Conservation (phyloP, 1,284 basidiomycete species). For the Albatrellus sp. region DNA sequence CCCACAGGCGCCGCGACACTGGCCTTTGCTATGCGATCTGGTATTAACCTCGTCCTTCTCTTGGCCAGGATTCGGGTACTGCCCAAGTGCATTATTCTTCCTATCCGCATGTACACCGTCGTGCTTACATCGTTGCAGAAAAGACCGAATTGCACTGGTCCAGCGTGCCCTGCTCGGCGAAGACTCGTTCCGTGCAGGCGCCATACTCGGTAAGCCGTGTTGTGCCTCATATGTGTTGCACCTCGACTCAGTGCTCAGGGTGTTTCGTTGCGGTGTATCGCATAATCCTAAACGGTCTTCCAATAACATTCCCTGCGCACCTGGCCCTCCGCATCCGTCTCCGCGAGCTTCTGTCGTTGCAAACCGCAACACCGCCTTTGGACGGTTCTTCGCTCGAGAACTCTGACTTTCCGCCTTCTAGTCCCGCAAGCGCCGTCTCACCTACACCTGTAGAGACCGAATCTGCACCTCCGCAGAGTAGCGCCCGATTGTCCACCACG, state of each 20-base stretch:
- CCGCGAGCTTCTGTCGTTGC: slow-evolving; percentile 13
- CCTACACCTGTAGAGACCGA: slow-evolving; percentile 3
- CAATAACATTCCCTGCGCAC: slow-evolving; percentile 56
- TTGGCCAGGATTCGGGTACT: slow-evolving; percentile 56
- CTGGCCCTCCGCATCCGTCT: slow-evolving; percentile 12
- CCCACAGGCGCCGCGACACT: slow-evolving; percentile 62
- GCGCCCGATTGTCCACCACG: slow-evolving; percentile 44
- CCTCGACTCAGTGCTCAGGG: slow-evolving; percentile 26
- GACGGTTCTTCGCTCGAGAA: slow-evolving; percentile 14
- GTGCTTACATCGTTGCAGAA: slow-evolving; percentile 17
- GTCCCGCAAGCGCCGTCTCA: neutral
- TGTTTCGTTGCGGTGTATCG: slow-evolving; percentile 78
- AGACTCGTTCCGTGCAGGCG: slow-evolving; percentile 73
- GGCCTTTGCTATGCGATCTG: slow-evolving; percentile 70
- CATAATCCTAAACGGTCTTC: slow-evolving; percentile 71
- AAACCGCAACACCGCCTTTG: slow-evolving; percentile 1
- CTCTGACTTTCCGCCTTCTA: slow-evolving; percentile 5
- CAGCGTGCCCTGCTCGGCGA: slow-evolving; percentile 69
- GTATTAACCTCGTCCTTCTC: slow-evolving; percentile 68
- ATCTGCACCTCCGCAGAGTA: slow-evolving; percentile 18
- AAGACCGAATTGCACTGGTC: slow-evolving; percentile 45
- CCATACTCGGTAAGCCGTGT: slow-evolving; percentile 61
- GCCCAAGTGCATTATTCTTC: slow-evolving; percentile 34
- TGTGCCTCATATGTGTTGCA: neutral
- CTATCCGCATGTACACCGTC: neutral